phyloP scores from a whole-genome alignment of 1,284 basidiomycete genomes.

The Boletus calvinii region DNA sequence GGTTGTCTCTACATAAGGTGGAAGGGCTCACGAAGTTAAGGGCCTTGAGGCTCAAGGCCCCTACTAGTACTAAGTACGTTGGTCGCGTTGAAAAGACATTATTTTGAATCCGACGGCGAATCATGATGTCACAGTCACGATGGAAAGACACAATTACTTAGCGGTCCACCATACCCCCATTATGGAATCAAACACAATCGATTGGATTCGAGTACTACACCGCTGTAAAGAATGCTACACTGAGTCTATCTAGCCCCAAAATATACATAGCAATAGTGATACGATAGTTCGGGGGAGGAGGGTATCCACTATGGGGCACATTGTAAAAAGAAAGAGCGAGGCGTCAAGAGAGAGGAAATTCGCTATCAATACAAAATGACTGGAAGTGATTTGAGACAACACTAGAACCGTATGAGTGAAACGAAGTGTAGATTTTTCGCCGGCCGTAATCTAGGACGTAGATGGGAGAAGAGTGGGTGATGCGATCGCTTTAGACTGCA shows the following conservation, averaged over 20 bases:
- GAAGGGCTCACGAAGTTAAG: too few relatives aligned
- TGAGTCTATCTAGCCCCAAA: conserved; percentile 16
- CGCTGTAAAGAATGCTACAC: conserved; percentile 18
- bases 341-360: background rate
- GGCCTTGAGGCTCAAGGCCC: too few relatives aligned
- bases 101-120: too few relatives aligned
- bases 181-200: too few relatives aligned
- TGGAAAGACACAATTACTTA: too few relatives aligned
- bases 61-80: too few relatives aligned
- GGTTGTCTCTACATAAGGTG: too few relatives aligned
- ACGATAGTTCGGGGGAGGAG: conserved; percentile 6
- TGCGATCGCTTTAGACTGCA: conserved; percentile 14
- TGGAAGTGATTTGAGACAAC: conserved; percentile 1
- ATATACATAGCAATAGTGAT: conserved; percentile 28
- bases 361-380: conserved; percentile 30
- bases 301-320: conserved; percentile 19
- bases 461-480: background rate
- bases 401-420: background rate
- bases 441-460: background rate
- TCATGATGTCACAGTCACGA: too few relatives aligned
- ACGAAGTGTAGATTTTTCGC: background rate
- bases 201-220: background rate
- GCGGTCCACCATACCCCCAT: too few relatives aligned
- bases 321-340: background rate
- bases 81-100: too few relatives aligned